Conservation (phyloP, 2,329 filamentous ascomycete genomes). For the Aspergillus carbonarius region DNA sequence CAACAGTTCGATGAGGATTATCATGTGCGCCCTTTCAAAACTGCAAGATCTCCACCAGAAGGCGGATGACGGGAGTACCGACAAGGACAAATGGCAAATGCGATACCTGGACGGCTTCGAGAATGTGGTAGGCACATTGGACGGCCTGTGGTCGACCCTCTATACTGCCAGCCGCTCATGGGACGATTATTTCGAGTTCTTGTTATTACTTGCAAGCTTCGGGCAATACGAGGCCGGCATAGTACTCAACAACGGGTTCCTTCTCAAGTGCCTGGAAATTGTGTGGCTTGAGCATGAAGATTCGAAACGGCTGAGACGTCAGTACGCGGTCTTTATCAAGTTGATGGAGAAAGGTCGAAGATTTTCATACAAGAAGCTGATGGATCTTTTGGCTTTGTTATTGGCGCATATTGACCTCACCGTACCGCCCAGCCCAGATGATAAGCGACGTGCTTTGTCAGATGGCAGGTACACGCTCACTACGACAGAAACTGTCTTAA, state of each 20-base stretch:
- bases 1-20: slow-evolving; percentile 49
- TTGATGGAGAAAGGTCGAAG: slow-evolving; percentile 49
- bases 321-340: slow-evolving; percentile 51
- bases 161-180: slow-evolving; percentile 65
- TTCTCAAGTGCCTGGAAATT: slow-evolving; percentile 59
- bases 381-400: slow-evolving; percentile 42
- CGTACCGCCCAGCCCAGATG: slow-evolving; percentile 26
- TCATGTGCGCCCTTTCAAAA: slow-evolving; percentile 54
- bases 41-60: slow-evolving; percentile 48
- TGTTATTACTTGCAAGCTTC: slow-evolving; percentile 64
- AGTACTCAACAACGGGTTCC: slow-evolving; percentile 62
- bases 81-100: slow-evolving; percentile 25
- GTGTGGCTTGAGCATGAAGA: slow-evolving; percentile 59
- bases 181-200: slow-evolving; percentile 73
- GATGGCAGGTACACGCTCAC: slow-evolving; percentile 37
- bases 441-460: slow-evolving; percentile 22
- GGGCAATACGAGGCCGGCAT: slow-evolving; percentile 58
- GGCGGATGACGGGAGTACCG: slow-evolving; percentile 22
- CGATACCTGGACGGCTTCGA: slow-evolving; percentile 32
- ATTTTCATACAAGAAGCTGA: slow-evolving; percentile 44
- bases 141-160: slow-evolving; percentile 61
- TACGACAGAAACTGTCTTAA: slow-evolving; percentile 31
- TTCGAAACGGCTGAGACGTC: slow-evolving; percentile 50
- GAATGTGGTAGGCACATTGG: slow-evolving; percentile 49
- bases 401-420: slow-evolving; percentile 41